phyloP scores from a whole-genome alignment of 2,329 filamentous ascomycete genomes.

The Xylariaceae sp. region DNA sequence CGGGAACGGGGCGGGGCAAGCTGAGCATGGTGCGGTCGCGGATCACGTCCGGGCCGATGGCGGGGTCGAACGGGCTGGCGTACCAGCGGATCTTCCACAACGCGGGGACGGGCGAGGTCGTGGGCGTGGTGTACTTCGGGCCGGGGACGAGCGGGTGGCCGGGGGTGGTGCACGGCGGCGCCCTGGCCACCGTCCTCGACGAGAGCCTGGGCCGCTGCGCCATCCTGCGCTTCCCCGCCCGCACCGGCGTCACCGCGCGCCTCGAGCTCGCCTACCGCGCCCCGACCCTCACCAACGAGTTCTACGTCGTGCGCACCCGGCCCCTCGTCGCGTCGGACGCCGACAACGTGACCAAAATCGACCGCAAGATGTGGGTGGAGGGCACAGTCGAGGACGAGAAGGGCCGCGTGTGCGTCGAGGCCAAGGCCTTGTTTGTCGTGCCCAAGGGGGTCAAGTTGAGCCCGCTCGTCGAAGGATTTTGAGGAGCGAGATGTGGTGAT shows the following conservation, averaged over 20 bases:
- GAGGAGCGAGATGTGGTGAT: slow-evolving; percentile 7
- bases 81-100: slow-evolving; percentile 69
- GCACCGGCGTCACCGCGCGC: slow-evolving; percentile 58
- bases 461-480: slow-evolving; percentile 45
- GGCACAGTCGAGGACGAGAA: slow-evolving; percentile 60
- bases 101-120: slow-evolving; percentile 55
- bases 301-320: slow-evolving; percentile 63
- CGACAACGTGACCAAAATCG: slow-evolving; percentile 31
- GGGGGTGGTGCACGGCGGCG: slow-evolving; percentile 70
- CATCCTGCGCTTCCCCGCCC: slow-evolving; percentile 48
- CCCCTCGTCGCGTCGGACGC: slow-evolving; percentile 41
- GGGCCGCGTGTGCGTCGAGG: slow-evolving; percentile 55
- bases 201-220: slow-evolving; percentile 70
- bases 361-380: slow-evolving; percentile 57
- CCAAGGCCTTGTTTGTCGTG: slow-evolving; percentile 61
- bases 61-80: slow-evolving; percentile 46
- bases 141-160: slow-evolving; percentile 70
- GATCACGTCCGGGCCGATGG: slow-evolving; percentile 47
- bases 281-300: slow-evolving; percentile 60
- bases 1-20: neutral
- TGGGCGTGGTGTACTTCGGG: slow-evolving; percentile 71
- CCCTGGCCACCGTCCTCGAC: slow-evolving; percentile 68
- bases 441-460: slow-evolving; percentile 50
- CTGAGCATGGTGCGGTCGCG: slow-evolving; percentile 10
- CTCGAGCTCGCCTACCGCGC: slow-evolving; percentile 64